Conservation (phyloP, 139 green algal species). For the Chlamydomonas sphaeroides region DNA sequence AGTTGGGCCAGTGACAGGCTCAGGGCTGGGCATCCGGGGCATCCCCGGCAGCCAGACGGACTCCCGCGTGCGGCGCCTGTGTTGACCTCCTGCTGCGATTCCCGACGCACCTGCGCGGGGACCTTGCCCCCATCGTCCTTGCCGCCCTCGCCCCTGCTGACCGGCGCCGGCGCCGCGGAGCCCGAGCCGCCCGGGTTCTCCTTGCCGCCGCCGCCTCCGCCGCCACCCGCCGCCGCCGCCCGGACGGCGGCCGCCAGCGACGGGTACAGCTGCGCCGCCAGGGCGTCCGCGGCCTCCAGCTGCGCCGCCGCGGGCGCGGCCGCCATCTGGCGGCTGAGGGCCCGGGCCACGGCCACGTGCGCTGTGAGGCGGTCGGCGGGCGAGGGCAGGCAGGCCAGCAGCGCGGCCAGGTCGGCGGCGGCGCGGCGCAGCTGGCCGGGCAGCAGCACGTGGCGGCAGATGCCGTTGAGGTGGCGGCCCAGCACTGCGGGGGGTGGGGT, state of each 20-base stretch:
- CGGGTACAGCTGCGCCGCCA: conserved; percentile 21
- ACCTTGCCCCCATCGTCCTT: too few species aligned
- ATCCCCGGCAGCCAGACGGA: too few species aligned
- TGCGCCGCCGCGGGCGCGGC: not conserved
- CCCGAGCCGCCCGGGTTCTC: not conserved
- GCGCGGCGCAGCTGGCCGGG: conserved; percentile 10
- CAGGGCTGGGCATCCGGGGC: too few species aligned
- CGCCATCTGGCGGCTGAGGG: not conserved
- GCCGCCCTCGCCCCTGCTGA: too few species aligned
- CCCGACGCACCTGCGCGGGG: too few species aligned
- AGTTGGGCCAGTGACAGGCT: too few species aligned
- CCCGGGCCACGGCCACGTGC: conserved; percentile 2
- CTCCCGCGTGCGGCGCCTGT: too few species aligned
- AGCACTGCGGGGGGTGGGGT: conserved; percentile 1
- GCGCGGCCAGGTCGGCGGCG: not conserved
- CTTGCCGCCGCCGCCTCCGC: too few species aligned
- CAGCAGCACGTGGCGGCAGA: conserved; percentile 36
- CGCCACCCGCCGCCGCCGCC: not conserved
- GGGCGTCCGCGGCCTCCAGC: not conserved
- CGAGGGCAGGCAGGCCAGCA: conserved; percentile 2
- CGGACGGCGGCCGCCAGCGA: not conserved
- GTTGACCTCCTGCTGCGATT: too few species aligned
- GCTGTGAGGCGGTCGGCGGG: not conserved
- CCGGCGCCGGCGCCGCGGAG: too few species aligned
- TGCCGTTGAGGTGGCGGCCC: conserved; percentile 23